Base-by-base conservation (phyloP, 2,329 filamentous ascomycete species). In the Mollisia scopiformis region DNA sequence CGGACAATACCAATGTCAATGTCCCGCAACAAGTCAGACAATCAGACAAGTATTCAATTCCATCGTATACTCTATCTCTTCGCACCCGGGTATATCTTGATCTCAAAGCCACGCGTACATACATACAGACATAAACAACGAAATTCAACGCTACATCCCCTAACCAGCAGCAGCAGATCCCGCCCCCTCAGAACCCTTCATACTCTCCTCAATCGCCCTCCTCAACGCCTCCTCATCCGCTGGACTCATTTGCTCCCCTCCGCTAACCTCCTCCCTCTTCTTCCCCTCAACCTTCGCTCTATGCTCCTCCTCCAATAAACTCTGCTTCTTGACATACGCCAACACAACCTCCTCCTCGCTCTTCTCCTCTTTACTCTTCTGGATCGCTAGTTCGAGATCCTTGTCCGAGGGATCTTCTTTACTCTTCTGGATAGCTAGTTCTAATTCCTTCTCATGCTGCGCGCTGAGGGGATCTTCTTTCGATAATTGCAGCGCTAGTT, bases 271-370 rank as follows among this genome's bases (percentile, higher is more conserved):
- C 54, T 51, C 58, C 21, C 59, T 65, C 52, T 53, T 55, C 41
- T 61, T 59, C 19, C 59, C 62, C 33, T 57, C 51, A 2, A 59
- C 46, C 43, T 49, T 46, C 47, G 60, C 43, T 55, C 46, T 67
- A 66, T 79, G 75, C 71, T 87, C 80, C 66, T 88, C 87, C 75
- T 94, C 91, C 0, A 84, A 81, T 43, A 92, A 72, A 73, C 89
- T 92, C 77, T 93, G 89, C 77, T 87, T 89, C 80, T 89, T 90
- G 41, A 92, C 82, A 73, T 91, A 92, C 69, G 92, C 89, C 72
- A 93, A 74, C 8, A 93, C 84, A 60, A 90, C 86, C 58, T 92
- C 85, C 71, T 93, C 89, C 70, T 93, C 90, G 0, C 81, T 84
- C 69, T 75, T 80, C 57, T 73, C 37, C 72, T 75, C 51, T 74